Conservation (phyloP, 2,329 filamentous ascomycete species). For the Fonsecaea monophora region DNA sequence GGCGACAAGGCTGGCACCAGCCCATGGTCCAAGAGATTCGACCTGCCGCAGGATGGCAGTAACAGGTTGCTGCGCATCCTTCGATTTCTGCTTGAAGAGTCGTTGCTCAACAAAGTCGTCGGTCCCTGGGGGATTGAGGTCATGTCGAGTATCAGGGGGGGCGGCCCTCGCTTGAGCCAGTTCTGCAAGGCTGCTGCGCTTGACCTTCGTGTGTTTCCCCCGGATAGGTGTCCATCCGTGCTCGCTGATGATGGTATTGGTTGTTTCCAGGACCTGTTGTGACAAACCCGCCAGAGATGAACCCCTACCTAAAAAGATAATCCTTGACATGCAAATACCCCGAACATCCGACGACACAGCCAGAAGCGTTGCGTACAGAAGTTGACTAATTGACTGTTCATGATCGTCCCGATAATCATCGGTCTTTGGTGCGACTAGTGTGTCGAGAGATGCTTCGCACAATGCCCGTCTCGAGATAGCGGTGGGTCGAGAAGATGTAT, state of each 20-base stretch:
- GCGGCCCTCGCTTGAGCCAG: slow-evolving; percentile 33
- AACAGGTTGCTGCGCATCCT: slow-evolving; percentile 48
- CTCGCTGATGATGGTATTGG: slow-evolving; percentile 68
- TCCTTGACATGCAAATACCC: slow-evolving; percentile 83
- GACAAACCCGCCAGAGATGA: slow-evolving; percentile 81
- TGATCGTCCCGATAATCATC: slow-evolving; percentile 78
- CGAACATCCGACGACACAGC: slow-evolving; percentile 81
- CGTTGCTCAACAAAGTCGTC: slow-evolving; percentile 67
- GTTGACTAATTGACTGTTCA: slow-evolving; percentile 76
- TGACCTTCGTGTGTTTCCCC: slow-evolving; percentile 58
- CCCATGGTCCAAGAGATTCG: slow-evolving; percentile 68
- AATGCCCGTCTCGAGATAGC: slow-evolving; percentile 73
- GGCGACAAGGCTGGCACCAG: slow-evolving; percentile 67
- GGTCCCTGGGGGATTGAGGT: slow-evolving; percentile 53
- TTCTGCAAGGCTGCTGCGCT: slow-evolving; percentile 42
- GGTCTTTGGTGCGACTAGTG: slow-evolving; percentile 70
- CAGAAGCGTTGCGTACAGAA: slow-evolving; percentile 78
- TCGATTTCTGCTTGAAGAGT: slow-evolving; percentile 57
- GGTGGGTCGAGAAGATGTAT: slow-evolving; percentile 24
- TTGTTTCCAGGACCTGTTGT: slow-evolving; percentile 75
- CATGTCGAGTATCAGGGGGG: slow-evolving; percentile 32
- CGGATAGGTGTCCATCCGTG: slow-evolving; percentile 79
- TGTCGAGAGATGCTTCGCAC: slow-evolving; percentile 74
- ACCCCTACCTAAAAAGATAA: slow-evolving; percentile 84
- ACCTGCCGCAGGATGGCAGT: slow-evolving; percentile 59